A percentile compares a stretch with the other conserved stretches of the same genome.
phyloP scores from a whole-genome alignment of 768 basidiomycete genomes.

The Phylloporus arenicola region DNA sequence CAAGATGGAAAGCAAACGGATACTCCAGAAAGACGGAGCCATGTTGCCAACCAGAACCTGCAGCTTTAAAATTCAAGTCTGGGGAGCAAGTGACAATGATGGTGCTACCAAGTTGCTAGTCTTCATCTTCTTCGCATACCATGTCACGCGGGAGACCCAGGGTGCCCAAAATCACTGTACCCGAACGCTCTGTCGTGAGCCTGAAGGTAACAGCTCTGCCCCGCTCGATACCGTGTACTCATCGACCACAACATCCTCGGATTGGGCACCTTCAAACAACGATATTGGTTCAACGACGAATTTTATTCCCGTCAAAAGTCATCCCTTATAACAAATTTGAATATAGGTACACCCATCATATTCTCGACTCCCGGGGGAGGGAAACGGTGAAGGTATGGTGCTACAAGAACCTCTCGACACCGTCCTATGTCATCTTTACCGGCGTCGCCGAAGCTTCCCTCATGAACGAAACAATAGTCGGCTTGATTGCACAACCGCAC shows the following conservation, averaged over 20 bases:
- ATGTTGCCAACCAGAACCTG: too few species aligned
- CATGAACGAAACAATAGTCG: slow-evolving; percentile 59
- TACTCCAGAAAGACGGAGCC: too few species aligned
- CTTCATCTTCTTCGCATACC: slow-evolving; percentile 8
- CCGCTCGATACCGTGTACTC: slow-evolving; percentile 24
- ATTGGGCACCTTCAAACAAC: slow-evolving; percentile 75
- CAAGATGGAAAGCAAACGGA: too few species aligned
- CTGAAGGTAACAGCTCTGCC: too few species aligned
- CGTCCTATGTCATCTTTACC: not conserved
- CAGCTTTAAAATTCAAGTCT: too few species aligned
- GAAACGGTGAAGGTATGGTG: slow-evolving; percentile 42
- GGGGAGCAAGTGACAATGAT: too few species aligned
- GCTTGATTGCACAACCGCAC: slow-evolving; percentile 62
- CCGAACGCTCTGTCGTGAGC: slow-evolving; percentile 8
- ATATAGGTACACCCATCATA: slow-evolving; percentile 23
- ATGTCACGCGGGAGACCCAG: slow-evolving; percentile 15
- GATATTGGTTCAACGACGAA: slow-evolving; percentile 67
- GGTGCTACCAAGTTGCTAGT: too few species aligned
- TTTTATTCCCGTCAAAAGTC: slow-evolving; percentile 51
- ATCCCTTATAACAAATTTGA: not conserved
- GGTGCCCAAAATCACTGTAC: slow-evolving; percentile 12
- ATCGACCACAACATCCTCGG: slow-evolving; percentile 33
- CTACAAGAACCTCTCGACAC: not conserved
- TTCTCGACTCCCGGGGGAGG: slow-evolving; percentile 58
- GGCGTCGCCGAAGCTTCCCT: slow-evolving; percentile 50